Evolutionary conservation across 805 yeast species (phyloP).

Genomic region (Clavispora fructus): DNA sequence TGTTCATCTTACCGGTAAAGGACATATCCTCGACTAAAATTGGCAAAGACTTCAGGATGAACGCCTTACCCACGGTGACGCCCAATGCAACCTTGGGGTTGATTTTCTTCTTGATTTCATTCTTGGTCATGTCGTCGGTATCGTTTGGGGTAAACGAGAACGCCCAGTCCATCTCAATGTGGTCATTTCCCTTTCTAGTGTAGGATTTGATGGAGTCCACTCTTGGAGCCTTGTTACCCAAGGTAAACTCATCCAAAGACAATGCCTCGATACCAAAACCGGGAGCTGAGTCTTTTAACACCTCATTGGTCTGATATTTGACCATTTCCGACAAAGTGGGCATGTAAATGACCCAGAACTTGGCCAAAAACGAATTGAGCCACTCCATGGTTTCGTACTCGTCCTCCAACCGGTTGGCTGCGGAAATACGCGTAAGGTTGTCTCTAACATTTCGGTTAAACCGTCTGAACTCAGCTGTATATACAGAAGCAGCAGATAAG

Average conservation of each 20-base stretch:
- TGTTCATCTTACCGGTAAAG: constrained; percentile 61
- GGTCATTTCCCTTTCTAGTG: constrained; percentile 61
- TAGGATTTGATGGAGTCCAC: constrained; percentile 68
- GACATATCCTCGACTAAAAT: constrained; percentile 78
- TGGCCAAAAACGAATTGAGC: constrained; percentile 71
- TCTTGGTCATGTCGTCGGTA: constrained; percentile 77
- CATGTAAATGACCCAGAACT: constrained; percentile 87
- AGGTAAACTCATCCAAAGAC: constrained; percentile 68
- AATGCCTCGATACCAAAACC: constrained; percentile 78
- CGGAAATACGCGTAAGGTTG: constrained; percentile 62
- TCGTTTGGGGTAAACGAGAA: constrained; percentile 79
- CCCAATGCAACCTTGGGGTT: constrained; percentile 81
- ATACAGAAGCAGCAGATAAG: constrained; percentile 58
- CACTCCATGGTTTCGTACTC: constrained; percentile 73
- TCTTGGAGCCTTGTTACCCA: constrained; percentile 78
- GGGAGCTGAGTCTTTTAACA: constrained; percentile 67
- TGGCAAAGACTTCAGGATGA: constrained; percentile 72
- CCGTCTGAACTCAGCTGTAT: constrained; percentile 68
- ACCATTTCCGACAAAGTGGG: constrained; percentile 78
- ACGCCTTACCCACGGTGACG: constrained; percentile 75
- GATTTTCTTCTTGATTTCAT: constrained; percentile 61
- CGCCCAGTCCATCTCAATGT: constrained; percentile 80
- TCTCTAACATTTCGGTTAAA: constrained; percentile 71
- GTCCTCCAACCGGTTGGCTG: constrained; percentile 59
- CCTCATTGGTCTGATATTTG: constrained; percentile 60